Base-by-base conservation (phyloP, 768 basidiomycete species). In the Leucocoprinus leucothites region DNA sequence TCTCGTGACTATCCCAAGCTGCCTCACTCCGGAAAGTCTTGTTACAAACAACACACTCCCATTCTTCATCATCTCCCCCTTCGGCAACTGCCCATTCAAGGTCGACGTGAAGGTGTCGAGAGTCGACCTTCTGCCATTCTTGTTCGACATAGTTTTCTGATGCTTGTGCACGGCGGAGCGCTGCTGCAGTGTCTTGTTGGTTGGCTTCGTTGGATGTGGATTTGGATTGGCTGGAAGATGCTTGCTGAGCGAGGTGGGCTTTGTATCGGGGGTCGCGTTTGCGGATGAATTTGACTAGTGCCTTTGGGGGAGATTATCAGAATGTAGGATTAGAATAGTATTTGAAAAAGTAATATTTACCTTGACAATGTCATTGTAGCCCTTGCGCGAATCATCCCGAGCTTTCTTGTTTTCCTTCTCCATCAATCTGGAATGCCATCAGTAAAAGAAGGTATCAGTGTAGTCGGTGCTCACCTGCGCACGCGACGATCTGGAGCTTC, bases 321-420 rank as follows among this genome's bases (percentile, higher is more conserved):
- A 21, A 26, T 48, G 53, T 26, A 56, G 42, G 6, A 21, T 47
- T 26, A 47, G 24, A 7, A 34, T 34, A 13, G 3, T 3, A n/a
- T 13, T 31, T 31, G 31, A 14, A 21, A 34, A n/a, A 24, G 31
- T 11, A 28, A 18, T 9, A 31, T 19, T 14, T 61, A 95, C 95
- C 64, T 89, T 76, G 25, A 99, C 79, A 3, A 87, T 87, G 38
- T 98, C 95, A 64, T 94, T 98, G 69, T 96, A 98, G 57, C 98
- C 95, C 64, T 82, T 82, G 36, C 89, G 81, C 5, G 89, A 88
- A 36, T 93, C 89, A 25, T 97, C 93, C 13, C 94, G 80, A 2
- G 85, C 84, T 65, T 94, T 94, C 70, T 90, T 92, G 70, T 99
- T 98, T 60, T 98, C 97, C 63, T 86, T 91, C 66, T 98, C 97